Conservation (phyloP, 352 stramenopile species). For the Pythium apleroticum region DNA sequence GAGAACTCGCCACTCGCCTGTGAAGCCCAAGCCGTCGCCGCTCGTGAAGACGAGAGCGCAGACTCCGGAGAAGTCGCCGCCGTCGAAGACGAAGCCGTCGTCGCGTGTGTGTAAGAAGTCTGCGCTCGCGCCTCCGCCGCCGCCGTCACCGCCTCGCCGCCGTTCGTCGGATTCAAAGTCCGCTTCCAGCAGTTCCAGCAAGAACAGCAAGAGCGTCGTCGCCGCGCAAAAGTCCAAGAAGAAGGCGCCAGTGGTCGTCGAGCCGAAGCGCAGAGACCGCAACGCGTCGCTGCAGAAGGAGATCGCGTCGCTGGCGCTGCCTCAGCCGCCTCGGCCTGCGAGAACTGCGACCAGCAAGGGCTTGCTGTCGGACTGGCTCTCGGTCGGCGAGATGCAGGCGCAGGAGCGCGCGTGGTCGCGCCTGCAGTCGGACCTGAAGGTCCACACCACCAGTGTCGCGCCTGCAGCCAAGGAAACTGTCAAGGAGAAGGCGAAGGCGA, state of each 20-base stretch:
- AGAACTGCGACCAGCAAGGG: constrained; percentile 1
- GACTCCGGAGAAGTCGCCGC: not conserved
- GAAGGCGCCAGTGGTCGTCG: not conserved
- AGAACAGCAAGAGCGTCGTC: not conserved
- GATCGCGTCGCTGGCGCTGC: not conserved
- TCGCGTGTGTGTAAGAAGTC: constrained; percentile 12
- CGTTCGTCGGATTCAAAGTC: constrained; percentile 7
- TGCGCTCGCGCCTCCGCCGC: not conserved
- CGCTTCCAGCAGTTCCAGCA: not conserved
- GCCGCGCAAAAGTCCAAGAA: constrained; percentile 5
- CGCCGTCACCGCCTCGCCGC: constrained; percentile 9
- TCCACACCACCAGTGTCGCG: not conserved
- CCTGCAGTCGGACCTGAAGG: constrained; percentile 23
- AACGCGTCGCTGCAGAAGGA: not conserved
- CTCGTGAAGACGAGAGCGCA: not conserved
- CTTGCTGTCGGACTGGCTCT: constrained; percentile 24
- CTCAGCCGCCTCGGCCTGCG: constrained; percentile 1
- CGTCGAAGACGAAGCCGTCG: not conserved
- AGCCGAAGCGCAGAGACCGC: not conserved
- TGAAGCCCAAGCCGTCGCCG: not conserved
- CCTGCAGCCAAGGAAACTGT: not conserved
- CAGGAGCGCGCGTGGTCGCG: constrained; percentile 29
- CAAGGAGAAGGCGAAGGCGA: not conserved
- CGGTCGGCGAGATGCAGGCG: constrained; percentile 27
- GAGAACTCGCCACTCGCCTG: not conserved